phyloP scores from a whole-genome alignment of 2,329 filamentous ascomycete species.

The Fusarium verticillioides region DNA sequence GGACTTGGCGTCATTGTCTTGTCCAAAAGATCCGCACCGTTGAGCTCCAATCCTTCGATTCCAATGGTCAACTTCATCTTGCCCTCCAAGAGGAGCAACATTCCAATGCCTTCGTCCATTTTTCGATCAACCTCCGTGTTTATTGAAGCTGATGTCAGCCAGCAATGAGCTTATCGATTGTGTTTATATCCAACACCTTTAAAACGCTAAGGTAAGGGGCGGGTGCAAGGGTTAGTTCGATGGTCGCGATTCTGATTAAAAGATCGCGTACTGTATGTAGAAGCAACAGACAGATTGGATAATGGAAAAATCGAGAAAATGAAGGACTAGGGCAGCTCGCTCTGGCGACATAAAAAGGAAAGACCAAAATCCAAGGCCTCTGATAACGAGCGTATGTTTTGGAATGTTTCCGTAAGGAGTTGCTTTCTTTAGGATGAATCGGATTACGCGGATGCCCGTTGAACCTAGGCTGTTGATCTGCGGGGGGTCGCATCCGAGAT shows the following conservation, averaged over 20 bases:
- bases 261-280: neutral
- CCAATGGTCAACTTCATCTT: constrained; percentile 49
- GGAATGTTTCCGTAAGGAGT: neutral
- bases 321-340: neutral
- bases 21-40: constrained; percentile 47
- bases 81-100: constrained; percentile 46
- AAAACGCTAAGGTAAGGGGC: neutral
- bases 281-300: neutral
- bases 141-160: neutral
- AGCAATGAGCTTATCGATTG: neutral
- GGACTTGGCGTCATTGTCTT: neutral
- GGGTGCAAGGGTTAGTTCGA: neutral
- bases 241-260: constrained; percentile 5
- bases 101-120: constrained; percentile 42
- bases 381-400: constrained; percentile 4
- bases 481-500: constrained; percentile 38
- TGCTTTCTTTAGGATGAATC: constrained; percentile 1
- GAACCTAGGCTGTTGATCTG: constrained; percentile 24
- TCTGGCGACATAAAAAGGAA: neutral
- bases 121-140: constrained; percentile 19
- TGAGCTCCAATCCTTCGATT: constrained; percentile 46
- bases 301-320: neutral
- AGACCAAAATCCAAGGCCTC: neutral
- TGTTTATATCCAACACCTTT: neutral
- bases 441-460: constrained; percentile 27